A percentile compares a stretch with the other conserved stretches of the same genome.
phyloP scores from a whole-genome alignment of 768 basidiomycete species.

The Tricholoma sp. region DNA sequence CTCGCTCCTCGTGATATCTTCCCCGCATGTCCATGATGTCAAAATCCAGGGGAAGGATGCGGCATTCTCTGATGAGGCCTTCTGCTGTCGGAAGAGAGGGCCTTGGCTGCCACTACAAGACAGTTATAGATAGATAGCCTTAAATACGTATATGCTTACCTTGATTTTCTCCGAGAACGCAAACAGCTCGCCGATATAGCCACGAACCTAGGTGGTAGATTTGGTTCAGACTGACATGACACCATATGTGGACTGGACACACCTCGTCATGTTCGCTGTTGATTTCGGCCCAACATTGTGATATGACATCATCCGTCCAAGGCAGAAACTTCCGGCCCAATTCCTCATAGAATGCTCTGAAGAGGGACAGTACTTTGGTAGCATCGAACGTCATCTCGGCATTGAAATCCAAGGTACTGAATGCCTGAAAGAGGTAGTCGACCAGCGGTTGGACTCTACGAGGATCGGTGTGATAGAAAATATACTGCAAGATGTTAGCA shows the following conservation, averaged over 20 bases:
- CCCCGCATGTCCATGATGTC: slow-evolving; percentile 78
- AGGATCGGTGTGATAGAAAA: slow-evolving; percentile 77
- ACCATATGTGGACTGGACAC: slow-evolving; percentile 13
- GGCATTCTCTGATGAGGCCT: slow-evolving; percentile 65
- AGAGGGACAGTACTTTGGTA: slow-evolving; percentile 61
- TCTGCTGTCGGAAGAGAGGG: slow-evolving; percentile 58
- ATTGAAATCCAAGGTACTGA: slow-evolving; percentile 67
- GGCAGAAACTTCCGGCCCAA: slow-evolving; percentile 76
- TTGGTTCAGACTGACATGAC: background rate
- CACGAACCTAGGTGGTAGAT: slow-evolving; percentile 48
- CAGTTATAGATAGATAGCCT: slow-evolving; percentile 4
- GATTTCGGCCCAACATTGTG: slow-evolving; percentile 67
- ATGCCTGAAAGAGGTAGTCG: slow-evolving; percentile 62
- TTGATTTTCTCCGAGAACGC: slow-evolving; percentile 69
- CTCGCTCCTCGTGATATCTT: slow-evolving; percentile 51
- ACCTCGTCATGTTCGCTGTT: slow-evolving; percentile 78
- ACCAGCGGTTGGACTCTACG: slow-evolving; percentile 76
- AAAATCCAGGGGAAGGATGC: slow-evolving; percentile 43
- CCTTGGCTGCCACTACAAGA: slow-evolving; percentile 53
- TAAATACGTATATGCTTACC: slow-evolving; percentile 30
- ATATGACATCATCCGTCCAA: slow-evolving; percentile 67
- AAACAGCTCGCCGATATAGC: slow-evolving; percentile 70
- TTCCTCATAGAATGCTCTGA: slow-evolving; percentile 67
- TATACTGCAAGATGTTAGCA: slow-evolving; percentile 42
- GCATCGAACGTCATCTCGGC: slow-evolving; percentile 80